Base-by-base conservation (phyloP, 345 rosid genomes). In the Euclidium syriacum region DNA sequence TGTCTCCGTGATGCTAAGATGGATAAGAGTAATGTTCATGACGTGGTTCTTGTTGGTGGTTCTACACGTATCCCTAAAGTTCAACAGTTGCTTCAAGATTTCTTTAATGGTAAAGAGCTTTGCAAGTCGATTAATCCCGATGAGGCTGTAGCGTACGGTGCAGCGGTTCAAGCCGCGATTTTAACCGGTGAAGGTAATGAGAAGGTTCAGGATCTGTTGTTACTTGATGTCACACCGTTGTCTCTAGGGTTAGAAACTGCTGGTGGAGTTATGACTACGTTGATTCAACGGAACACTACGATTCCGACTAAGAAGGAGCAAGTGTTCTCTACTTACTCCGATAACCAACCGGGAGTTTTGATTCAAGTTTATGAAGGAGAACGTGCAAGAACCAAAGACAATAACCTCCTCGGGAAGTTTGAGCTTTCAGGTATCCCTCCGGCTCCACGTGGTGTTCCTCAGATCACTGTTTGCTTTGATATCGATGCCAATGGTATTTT, bases 41-140 rank as follows among this genome's bases (percentile, higher is more conserved):
- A 73, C n/a, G 74, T 77, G 22, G 80, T 77, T 3, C 68, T 77
- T 16, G 77, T 77, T 0, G 77, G 80, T 25, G 80, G 80, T 9
- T 77, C 78, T 1, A 77, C 78, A 0, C 68, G 80, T 36, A 77
- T 77, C 29, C 80, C 75, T 0, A 77, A 77, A 32, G 58, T 77
- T 30, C 78, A 77, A 10, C 76, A 72, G 4, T 25, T 75, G 10
- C 62, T 75, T 1, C 76, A 62, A 26, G 79, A 75, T 26, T 71
- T 64, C 47, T 73, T 76, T 43, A 73, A 77, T 1, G 80, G 78
- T 2, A 73, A 77, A 11, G 78, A 77, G 56, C 68, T 77, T 3
- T 73, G 78, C 59, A 73, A 77, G 56, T 68, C 77, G 3, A 77
- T 77, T 1, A 68, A 77, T 52, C 80, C 78, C 0, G 80, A 77